Conservation (phyloP, 2,329 filamentous ascomycete genomes). For the Colletotrichum limetticola region DNA sequence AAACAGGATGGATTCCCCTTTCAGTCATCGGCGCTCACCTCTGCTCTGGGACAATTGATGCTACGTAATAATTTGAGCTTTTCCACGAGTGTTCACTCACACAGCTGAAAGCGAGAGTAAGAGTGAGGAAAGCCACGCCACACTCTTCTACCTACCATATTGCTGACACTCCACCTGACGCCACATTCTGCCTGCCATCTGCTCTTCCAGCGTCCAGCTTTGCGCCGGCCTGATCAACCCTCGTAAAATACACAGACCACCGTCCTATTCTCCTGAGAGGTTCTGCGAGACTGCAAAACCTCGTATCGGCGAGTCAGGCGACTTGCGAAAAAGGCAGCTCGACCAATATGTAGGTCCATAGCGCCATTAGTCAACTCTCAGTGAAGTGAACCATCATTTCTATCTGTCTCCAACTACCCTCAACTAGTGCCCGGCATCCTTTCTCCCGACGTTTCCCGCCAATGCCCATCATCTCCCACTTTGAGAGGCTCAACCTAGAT, state of each 20-base stretch:
- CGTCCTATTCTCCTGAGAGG: not conserved
- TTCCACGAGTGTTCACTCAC: not conserved
- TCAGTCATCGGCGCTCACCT: not conserved
- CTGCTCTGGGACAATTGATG: not conserved
- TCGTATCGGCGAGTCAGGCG: conserved; percentile 7
- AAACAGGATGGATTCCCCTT: not conserved
- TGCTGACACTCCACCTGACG: not conserved
- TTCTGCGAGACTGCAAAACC: not conserved
- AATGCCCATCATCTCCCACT: no score
- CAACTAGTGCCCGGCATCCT: no score
- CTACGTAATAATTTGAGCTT: not conserved
- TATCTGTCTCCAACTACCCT: not conserved
- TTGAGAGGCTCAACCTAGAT: no score
- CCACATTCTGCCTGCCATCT: not conserved
- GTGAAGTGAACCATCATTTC: not conserved
- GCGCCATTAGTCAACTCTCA: not conserved
- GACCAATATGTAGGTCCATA: not conserved
- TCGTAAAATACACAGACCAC: no score
- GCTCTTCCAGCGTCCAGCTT: not conserved
- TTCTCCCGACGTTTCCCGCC: no score
- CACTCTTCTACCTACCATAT: not conserved
- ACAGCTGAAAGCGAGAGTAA: no score
- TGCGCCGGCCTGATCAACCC: no score
- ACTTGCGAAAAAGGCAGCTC: not conserved
- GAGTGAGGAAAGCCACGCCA: not conserved